Evolutionary conservation across 192 early-diverging fungal species (phyloP).

Genomic region (Coemansia sp.): DNA sequence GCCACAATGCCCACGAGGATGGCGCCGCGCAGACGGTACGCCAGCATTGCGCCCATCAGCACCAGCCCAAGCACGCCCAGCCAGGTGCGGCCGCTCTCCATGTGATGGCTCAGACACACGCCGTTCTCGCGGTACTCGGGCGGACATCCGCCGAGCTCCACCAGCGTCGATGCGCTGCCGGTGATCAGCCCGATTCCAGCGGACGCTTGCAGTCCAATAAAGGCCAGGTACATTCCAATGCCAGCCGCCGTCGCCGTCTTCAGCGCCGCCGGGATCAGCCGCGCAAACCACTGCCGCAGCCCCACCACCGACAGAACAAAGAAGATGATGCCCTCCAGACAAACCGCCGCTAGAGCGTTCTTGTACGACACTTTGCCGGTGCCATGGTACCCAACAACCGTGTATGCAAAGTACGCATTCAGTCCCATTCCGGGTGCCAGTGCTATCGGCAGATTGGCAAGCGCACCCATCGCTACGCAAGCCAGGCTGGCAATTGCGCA

Average conservation of each 20-base stretch:
- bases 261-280: slow-evolving; percentile 68
- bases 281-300: slow-evolving; percentile 78
- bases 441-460: slow-evolving; percentile 77
- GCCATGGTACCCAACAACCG: slow-evolving; percentile 79
- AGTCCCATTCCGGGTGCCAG: slow-evolving; percentile 84
- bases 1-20: slow-evolving; percentile 73
- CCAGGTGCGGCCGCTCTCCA: slow-evolving; percentile 67
- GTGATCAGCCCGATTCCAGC: slow-evolving; percentile 80
- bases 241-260: slow-evolving; percentile 75
- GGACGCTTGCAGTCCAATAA: slow-evolving; percentile 78
- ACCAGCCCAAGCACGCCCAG: slow-evolving; percentile 74
- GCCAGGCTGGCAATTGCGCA: slow-evolving; percentile 67
- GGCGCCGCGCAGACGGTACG: slow-evolving; percentile 69
- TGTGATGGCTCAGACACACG: slow-evolving; percentile 59
- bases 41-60: slow-evolving; percentile 64
- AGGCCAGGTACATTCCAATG: slow-evolving; percentile 77
- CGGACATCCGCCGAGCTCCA: slow-evolving; percentile 72
- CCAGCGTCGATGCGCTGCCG: slow-evolving; percentile 63
- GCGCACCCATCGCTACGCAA: slow-evolving; percentile 64
- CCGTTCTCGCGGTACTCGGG: slow-evolving; percentile 58
- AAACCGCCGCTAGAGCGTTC: slow-evolving; percentile 73
- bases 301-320: slow-evolving; percentile 74
- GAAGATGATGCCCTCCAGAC: slow-evolving; percentile 82
- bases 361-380: slow-evolving; percentile 72
- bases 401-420: slow-evolving; percentile 84